A percentile compares a stretch with the other conserved stretches of the same genome.
Evolutionary conservation across 805 yeast species (phyloP).

Genomic region (Candida tibetensis): DNA sequence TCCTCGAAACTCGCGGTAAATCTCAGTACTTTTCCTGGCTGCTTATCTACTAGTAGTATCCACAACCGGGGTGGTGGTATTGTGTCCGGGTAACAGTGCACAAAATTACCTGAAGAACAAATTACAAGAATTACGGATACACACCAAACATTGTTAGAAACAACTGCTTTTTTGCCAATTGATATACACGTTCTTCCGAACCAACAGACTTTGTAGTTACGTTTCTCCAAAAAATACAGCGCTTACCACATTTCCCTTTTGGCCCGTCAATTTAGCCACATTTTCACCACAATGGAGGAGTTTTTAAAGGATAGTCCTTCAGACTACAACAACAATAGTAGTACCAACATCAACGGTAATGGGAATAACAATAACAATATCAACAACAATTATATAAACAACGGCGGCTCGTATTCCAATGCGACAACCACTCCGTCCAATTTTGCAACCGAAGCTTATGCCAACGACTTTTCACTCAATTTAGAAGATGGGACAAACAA

Average conservation of each 20-base stretch:
- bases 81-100: conserved; percentile 9
- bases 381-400: not conserved
- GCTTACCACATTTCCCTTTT: too few relatives aligned
- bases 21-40: too few relatives aligned
- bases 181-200: too few relatives aligned
- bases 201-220: too few relatives aligned
- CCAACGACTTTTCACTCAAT: conserved; percentile 6
- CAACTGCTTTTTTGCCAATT: too few relatives aligned
- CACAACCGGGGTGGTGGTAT: too few relatives aligned
- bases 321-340: conserved; percentile 15
- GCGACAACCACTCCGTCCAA: not conserved
- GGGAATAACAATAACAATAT: not conserved
- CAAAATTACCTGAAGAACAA: not conserved
- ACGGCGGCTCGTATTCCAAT: not conserved
- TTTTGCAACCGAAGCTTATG: not conserved
- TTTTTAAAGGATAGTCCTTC: conserved; percentile 33
- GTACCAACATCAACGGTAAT: not conserved
- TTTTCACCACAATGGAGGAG: conserved; percentile 24
- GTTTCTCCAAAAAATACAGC: too few relatives aligned
- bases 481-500: conserved; percentile 1
- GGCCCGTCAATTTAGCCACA: not conserved
- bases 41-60: too few relatives aligned
- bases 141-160: not conserved
- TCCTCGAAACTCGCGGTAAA: too few relatives aligned
- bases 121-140: not conserved